phyloP scores from a whole-genome alignment of 75 land plant genomes.

The Picea glauca region DNA sequence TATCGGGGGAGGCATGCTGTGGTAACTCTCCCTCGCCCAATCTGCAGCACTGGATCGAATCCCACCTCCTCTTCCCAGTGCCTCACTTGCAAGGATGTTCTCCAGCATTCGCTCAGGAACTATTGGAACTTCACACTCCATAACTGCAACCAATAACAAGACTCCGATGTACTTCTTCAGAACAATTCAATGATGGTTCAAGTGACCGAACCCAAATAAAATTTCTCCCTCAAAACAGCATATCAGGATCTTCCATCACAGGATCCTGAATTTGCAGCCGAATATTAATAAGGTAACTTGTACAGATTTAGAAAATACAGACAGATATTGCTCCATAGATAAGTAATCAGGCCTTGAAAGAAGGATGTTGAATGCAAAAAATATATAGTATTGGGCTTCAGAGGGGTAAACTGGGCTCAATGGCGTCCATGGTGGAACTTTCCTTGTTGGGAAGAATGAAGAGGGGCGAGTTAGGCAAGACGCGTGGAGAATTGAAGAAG shows the following conservation, averaged over 20 bases:
- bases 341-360: background rate
- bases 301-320: background rate
- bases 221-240: background rate
- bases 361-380: background rate
- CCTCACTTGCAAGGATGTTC: slow-evolving; percentile 8
- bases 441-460: too few species aligned
- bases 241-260: background rate
- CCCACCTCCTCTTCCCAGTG: slow-evolving; percentile 5
- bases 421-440: background rate
- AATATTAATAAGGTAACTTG: background rate
- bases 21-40: background rate
- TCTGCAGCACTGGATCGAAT: slow-evolving; percentile 2
- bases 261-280: too few species aligned
- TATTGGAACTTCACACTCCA: slow-evolving; percentile 12
- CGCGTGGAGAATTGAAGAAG: background rate
- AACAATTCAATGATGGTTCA: background rate
- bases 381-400: background rate
- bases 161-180: background rate
- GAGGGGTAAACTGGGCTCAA: background rate
- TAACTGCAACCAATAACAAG: background rate
- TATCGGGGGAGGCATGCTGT: background rate
- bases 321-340: background rate
- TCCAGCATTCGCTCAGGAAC: slow-evolving; percentile 3
- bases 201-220: background rate
- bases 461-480: background rate